Evolutionary conservation across 805 yeast species (phyloP).

Genomic region (Wickerhamiella sergipiensis): DNA sequence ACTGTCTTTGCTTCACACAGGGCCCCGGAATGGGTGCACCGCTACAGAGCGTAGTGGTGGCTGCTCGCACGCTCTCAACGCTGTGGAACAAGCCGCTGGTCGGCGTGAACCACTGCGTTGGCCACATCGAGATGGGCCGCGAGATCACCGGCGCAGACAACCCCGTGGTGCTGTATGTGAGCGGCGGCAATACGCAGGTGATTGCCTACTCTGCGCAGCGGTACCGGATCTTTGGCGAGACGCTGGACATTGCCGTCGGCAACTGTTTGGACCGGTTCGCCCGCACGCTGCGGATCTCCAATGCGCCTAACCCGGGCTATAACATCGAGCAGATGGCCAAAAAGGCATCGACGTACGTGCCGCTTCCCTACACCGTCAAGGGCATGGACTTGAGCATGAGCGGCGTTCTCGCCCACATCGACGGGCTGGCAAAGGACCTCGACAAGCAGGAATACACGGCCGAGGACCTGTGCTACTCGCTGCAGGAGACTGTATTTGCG

Average conservation of each 20-base stretch:
- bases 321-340: conserved; percentile 92
- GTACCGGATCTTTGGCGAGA: conserved; percentile 98
- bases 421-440: conserved; percentile 61
- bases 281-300: conserved; percentile 72
- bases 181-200: conserved; percentile 98
- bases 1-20: conserved; percentile 76
- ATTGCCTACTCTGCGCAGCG: conserved; percentile 91
- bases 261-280: conserved; percentile 96
- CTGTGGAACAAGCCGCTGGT: conserved; percentile 75
- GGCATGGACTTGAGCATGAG: conserved; percentile 98
- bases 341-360: conserved; percentile 40
- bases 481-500: conserved; percentile 85
- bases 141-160: conserved; percentile 96
- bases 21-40: conserved; percentile 99
- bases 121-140: conserved; percentile 98
- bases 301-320: conserved; percentile 94
- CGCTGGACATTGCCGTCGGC: conserved; percentile 94
- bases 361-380: conserved; percentile 88
- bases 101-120: conserved; percentile 95
- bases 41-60: conserved; percentile 77
- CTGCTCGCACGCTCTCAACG: conserved; percentile 74
- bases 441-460: conserved; percentile 32
- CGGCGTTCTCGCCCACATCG: conserved; percentile 81
- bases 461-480: conserved; percentile 82
- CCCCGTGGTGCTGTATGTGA: conserved; percentile 92